A percentile compares a stretch with the other conserved stretches of the same genome.
Conservation (phyloP, 306 rosid genomes). For the Prunus davidiana region DNA sequence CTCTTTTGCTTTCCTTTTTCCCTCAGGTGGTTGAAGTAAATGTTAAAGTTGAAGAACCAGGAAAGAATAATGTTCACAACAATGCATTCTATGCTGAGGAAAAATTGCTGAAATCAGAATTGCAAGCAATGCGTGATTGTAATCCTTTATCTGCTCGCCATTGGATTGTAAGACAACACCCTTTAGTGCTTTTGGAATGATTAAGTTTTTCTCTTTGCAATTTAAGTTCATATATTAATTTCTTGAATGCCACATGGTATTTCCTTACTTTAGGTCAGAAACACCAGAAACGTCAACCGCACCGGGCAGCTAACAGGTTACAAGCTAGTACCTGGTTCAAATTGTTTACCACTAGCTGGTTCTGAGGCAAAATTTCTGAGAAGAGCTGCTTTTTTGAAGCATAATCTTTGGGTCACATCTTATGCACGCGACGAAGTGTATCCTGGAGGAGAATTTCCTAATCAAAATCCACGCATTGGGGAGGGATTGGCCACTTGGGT, state of each 20-base stretch:
- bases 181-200: not conserved
- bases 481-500: constrained; percentile 87
- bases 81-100: constrained; percentile 84
- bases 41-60: constrained; percentile 74
- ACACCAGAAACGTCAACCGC: constrained; percentile 75
- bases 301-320: constrained; percentile 76
- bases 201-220: not conserved
- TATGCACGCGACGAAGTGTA: constrained; percentile 58
- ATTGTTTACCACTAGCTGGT: constrained; percentile 78
- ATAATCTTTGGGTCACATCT: constrained; percentile 83
- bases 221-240: not conserved
- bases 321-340: constrained; percentile 81
- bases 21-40: constrained; percentile 68
- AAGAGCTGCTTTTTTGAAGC: constrained; percentile 81
- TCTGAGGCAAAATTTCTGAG: constrained; percentile 78
- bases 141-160: constrained; percentile 76
- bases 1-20: not conserved
- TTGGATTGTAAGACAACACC: constrained; percentile 59
- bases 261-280: constrained; percentile 50
- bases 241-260: not conserved
- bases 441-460: constrained; percentile 81
- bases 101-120: constrained; percentile 61
- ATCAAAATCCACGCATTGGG: constrained; percentile 77
- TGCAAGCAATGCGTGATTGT: constrained; percentile 75
- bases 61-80: constrained; percentile 67